phyloP scores from a whole-genome alignment of 257 asterid species.

The Scutellaria minor region DNA sequence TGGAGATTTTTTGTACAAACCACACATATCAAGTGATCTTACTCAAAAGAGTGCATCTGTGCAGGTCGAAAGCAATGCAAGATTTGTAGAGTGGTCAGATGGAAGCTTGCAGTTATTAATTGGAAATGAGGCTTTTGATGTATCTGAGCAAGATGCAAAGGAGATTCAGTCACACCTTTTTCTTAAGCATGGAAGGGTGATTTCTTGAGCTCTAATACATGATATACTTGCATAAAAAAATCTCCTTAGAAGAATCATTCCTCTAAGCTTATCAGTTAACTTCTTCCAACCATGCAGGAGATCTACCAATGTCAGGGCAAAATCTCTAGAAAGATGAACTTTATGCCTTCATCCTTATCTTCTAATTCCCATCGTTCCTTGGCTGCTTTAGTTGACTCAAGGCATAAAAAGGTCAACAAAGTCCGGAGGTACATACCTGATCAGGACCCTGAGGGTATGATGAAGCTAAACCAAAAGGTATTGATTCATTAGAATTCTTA shows the following conservation, averaged over 20 bases:
- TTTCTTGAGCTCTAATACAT: not conserved
- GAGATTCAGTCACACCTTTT: conserved; percentile 68
- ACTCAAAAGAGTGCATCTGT: conserved; percentile 9
- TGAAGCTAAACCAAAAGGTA: conserved; percentile 58
- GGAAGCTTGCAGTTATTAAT: conserved; percentile 62
- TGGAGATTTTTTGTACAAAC: no score
- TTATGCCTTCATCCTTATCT: conserved; percentile 70
- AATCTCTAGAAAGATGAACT: conserved; percentile 58
- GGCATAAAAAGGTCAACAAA: conserved; percentile 58
- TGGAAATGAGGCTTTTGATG: conserved; percentile 64
- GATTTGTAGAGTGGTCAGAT: no score
- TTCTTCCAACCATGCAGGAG: conserved; percentile 47
- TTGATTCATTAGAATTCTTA: not conserved
- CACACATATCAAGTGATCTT: no score
- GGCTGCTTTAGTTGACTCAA: conserved; percentile 64
- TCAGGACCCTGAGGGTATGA: conserved; percentile 59
- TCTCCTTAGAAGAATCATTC: not conserved
- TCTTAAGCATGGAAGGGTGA: conserved; percentile 64
- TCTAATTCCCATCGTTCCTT: conserved; percentile 57
- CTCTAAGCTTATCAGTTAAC: not conserved
- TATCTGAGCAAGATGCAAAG: conserved; percentile 55
- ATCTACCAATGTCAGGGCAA: conserved; percentile 61
- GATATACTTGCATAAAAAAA: not conserved
- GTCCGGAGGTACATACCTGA: conserved; percentile 54
- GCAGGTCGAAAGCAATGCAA: conserved; percentile 69